phyloP scores from a whole-genome alignment of 176 grass and related monocot genomes.

The Calamus simplicifolius region DNA sequence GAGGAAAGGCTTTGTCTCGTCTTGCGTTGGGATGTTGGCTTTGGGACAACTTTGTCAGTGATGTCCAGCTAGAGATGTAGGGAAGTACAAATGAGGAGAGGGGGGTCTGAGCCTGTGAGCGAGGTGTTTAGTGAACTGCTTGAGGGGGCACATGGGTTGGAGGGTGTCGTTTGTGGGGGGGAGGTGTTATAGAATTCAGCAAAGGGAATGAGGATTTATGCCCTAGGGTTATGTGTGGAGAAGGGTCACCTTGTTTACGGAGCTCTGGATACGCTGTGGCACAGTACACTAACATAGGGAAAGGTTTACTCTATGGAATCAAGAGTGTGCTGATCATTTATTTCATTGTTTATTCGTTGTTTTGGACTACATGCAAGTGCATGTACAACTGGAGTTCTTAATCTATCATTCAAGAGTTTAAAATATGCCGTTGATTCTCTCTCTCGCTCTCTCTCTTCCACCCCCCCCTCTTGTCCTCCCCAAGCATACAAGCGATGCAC shows the following conservation, averaged over 20 bases:
- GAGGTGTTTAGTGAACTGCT: not conserved
- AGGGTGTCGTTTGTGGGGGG: too few species aligned
- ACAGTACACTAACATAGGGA: not conserved
- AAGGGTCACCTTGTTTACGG: too few species aligned
- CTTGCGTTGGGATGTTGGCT: not conserved
- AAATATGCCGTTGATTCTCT: not conserved
- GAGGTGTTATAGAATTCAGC: too few species aligned
- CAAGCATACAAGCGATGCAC: not conserved
- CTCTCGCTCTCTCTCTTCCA: not conserved
- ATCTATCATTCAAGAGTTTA: not conserved
- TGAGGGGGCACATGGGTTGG: slow-evolving; percentile 1
- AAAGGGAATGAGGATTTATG: too few species aligned
- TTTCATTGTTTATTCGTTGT: not conserved
- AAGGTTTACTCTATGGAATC: slow-evolving; percentile 4
- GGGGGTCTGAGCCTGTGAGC: not conserved
- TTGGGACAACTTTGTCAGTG: not conserved
- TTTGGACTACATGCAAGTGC: not conserved
- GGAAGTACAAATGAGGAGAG: slow-evolving; percentile 2
- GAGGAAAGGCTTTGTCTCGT: slow-evolving; percentile 1
- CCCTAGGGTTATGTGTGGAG: too few species aligned
- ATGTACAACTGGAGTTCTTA: not conserved
- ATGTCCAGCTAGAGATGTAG: slow-evolving; percentile 3
- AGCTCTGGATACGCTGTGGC: not conserved
- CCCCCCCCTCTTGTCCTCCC: too few species aligned
- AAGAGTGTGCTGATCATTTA: not conserved